Base-by-base conservation (phyloP, 805 yeast species). In the Wickerhamomyces pijperi region DNA sequence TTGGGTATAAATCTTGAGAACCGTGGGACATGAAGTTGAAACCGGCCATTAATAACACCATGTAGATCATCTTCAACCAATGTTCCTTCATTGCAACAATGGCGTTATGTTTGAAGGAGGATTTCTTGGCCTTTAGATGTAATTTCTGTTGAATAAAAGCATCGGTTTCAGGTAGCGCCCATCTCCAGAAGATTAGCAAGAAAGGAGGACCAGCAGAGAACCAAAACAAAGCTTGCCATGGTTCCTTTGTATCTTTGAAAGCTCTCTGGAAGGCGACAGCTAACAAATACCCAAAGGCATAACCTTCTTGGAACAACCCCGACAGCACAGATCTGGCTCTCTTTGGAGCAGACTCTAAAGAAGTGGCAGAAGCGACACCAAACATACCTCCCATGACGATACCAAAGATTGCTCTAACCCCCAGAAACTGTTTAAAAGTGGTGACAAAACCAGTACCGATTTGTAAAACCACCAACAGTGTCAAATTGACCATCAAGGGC, bases 171-270 rank as follows among this genome's bases (percentile, higher is more conserved):
- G 82, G 82, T 36, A 72, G 63, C 33, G 61, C 56, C 43, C 65
- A 46, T 56, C 87, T 68, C 78, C 80, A 78, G 19, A 63, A 42
- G 35, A 78, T 68, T 38, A 81, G 62, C 15, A 79, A 50, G 12
- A 74, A 68, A 2, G 84, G 79, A 9, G 79, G 73, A 28, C 78
- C 78, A n/a, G 85, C 72, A 21, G 76, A 68, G 51, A 82, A 79
- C 87, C 87, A 81, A 58, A 76, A 80, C 34, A 79, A 60, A 1
- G 83, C 69, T 50, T 85, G 66, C 90, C 90, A 81, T n/a, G n/a
- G n/a, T 6, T 72, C 69, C 45, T 76, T 72, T 3, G 59, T 49
- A 50, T 70, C 74, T 40, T 67, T 64, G 42, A 78, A 63, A 11
- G 84, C 86, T 44, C 85, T 65, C 51, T 63, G 72, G 60, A 80